Conservation (phyloP, 495 filamentous ascomycete genomes). For the Haplographium delicatum region DNA sequence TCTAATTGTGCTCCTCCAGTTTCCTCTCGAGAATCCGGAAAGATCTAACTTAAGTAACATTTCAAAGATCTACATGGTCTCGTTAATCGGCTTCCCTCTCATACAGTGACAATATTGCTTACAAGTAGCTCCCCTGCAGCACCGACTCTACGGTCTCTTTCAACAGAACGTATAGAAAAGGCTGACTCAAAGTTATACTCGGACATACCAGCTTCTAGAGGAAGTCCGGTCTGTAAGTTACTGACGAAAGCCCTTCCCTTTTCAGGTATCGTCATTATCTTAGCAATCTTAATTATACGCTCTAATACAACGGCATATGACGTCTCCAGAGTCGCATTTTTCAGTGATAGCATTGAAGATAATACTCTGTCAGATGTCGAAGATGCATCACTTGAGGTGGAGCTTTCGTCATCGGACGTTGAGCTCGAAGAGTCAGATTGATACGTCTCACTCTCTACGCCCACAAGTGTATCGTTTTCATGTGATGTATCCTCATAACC, state of each 20-base stretch:
- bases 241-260: slow-evolving; percentile 25
- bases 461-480: too few relatives aligned
- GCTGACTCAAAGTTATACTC: slow-evolving; percentile 10
- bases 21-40: slow-evolving; percentile 27
- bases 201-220: slow-evolving; percentile 1
- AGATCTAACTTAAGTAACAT: slow-evolving; percentile 30
- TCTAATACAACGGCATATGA: too few relatives aligned
- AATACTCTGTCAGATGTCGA: too few relatives aligned
- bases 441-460: too few relatives aligned
- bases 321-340: too few relatives aligned
- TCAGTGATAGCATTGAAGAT: too few relatives aligned
- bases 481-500: slow-evolving; percentile 26
- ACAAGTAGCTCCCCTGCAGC: slow-evolving; percentile 42
- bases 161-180: slow-evolving; percentile 23
- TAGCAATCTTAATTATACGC: too few relatives aligned
- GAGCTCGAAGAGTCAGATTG: too few relatives aligned
- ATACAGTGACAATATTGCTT: slow-evolving; percentile 9
- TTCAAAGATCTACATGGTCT: slow-evolving; percentile 35
- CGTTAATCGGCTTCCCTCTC: background rate
- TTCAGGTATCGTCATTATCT: too few relatives aligned
- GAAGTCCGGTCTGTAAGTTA: slow-evolving; percentile 18
- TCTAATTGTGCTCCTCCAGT: slow-evolving; percentile 44
- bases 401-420: too few relatives aligned
- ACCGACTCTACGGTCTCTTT: slow-evolving; percentile 29
- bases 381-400: too few relatives aligned